Conservation (phyloP, 805 yeast species). For the Myxozyma monticola region DNA sequence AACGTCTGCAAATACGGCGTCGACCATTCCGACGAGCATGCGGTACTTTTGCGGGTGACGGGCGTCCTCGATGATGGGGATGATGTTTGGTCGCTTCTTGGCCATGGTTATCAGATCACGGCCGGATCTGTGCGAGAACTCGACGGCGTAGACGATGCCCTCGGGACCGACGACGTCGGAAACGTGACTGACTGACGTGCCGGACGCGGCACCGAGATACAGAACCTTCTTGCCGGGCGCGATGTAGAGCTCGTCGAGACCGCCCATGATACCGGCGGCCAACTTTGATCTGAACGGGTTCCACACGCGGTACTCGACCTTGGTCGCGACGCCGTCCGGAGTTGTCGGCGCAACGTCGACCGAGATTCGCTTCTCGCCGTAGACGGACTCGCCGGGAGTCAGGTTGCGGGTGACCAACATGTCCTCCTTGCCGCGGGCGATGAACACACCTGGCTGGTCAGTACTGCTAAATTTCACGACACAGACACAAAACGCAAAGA, state of each 20-base stretch:
- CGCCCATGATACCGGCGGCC: slow-evolving; percentile 99
- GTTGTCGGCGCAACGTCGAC: slow-evolving; percentile 90
- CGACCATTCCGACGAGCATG: slow-evolving; percentile 99
- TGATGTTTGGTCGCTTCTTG: slow-evolving; percentile 98
- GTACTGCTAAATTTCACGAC: slow-evolving; percentile 38
- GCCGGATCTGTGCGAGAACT: slow-evolving; percentile 99
- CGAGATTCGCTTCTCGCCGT: slow-evolving; percentile 95
- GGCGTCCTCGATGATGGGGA: slow-evolving; percentile 99
- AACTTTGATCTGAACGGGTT: slow-evolving; percentile 99
- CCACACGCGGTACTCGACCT: slow-evolving; percentile 99
- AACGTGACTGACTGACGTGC: slow-evolving; percentile 98
- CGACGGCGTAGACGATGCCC: slow-evolving; percentile 98
- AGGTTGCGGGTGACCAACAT: slow-evolving; percentile 92
- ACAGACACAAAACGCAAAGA: not conserved
- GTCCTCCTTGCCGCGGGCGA: slow-evolving; percentile 99
- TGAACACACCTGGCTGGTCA: slow-evolving; percentile 67
- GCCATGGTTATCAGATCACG: slow-evolving; percentile 99
- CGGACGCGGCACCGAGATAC: slow-evolving; percentile 98
- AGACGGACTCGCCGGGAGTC: slow-evolving; percentile 98
- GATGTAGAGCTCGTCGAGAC: slow-evolving; percentile 95
- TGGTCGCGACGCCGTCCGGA: slow-evolving; percentile 66
- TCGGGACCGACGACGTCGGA: slow-evolving; percentile 98
- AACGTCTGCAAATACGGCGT: slow-evolving; percentile 97
- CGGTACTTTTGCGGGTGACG: slow-evolving; percentile 99
- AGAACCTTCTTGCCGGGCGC: slow-evolving; percentile 98